These are phyloP conservation scores for Neurospora sp. DNA, from an alignment of 495 filamentous ascomycete genomes.

Conservation along the genomic window DNA sequence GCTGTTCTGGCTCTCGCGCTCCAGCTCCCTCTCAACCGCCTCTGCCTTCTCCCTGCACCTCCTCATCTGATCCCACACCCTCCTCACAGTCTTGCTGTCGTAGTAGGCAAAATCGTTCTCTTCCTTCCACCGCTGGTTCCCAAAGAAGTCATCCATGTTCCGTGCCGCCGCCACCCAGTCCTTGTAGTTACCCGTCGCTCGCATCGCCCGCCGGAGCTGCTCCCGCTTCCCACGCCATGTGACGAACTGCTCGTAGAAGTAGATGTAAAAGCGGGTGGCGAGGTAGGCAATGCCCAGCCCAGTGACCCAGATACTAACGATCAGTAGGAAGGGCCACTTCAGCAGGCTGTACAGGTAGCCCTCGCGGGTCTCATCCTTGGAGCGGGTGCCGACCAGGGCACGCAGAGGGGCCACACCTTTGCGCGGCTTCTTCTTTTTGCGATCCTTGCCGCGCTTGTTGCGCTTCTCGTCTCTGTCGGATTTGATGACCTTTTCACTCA, in stretches of 20 bases:
- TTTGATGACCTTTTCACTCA: slow-evolving; percentile 55
- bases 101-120: slow-evolving; percentile 91
- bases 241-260: slow-evolving; percentile 69
- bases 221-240: slow-evolving; percentile 68
- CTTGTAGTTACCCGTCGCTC: slow-evolving; percentile 57
- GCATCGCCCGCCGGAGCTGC: slow-evolving; percentile 56
- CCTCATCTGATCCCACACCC: slow-evolving; percentile 64
- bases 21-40: slow-evolving; percentile 30
- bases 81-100: slow-evolving; percentile 68
- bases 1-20: slow-evolving; percentile 13
- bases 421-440: slow-evolving; percentile 26
- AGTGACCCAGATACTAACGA: slow-evolving; percentile 70
- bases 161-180: slow-evolving; percentile 76
- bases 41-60: slow-evolving; percentile 48
- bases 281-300: slow-evolving; percentile 61
- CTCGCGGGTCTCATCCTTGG: slow-evolving; percentile 86
- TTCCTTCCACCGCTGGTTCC: slow-evolving; percentile 79
- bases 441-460: slow-evolving; percentile 4
- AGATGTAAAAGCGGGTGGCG: slow-evolving; percentile 79
- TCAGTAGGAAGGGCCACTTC: slow-evolving; percentile 81
- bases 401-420: slow-evolving; percentile 18
- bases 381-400: slow-evolving; percentile 34
- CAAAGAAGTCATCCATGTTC: slow-evolving; percentile 70
- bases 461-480: slow-evolving; percentile 2
- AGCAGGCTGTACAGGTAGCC: slow-evolving; percentile 79